A percentile compares a stretch with the other conserved stretches of the same genome.
phyloP scores from a whole-genome alignment of 345 rosid species.

The Salix udensis region DNA sequence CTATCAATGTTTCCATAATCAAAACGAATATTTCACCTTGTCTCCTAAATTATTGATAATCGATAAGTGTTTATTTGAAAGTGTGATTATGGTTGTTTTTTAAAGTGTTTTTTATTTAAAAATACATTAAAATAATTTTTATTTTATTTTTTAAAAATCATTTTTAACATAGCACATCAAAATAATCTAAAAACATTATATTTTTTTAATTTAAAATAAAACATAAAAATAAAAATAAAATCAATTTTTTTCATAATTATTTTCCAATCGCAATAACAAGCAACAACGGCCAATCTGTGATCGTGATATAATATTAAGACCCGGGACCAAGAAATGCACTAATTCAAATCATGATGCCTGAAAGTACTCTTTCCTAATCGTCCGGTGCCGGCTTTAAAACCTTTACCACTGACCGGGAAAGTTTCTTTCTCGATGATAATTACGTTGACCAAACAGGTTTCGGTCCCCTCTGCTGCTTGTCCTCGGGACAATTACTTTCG shows the following conservation, averaged over 20 bases:
- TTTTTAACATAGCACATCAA: too few species aligned
- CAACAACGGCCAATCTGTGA: not conserved
- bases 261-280: too few species aligned
- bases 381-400: constrained; percentile 3
- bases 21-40: not conserved
- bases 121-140: too few species aligned
- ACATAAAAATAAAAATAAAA: too few species aligned
- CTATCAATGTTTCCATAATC: not conserved
- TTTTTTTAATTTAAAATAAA: too few species aligned
- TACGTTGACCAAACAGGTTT: constrained; percentile 1
- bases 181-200: too few species aligned
- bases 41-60: not conserved
- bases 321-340: constrained; percentile 6
- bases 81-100: too few species aligned
- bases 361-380: constrained; percentile 9
- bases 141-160: too few species aligned
- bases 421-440: constrained; percentile 9
- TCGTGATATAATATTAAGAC: not conserved
- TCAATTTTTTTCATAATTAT: too few species aligned
- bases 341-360: not conserved
- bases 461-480: not conserved
- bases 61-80: too few species aligned
- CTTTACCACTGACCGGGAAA: not conserved
- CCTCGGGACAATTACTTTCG: not conserved
- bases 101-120: rapidly evolving